Conservation (phyloP, 169 alveolate genomes). For the Plasmodium vinckei region DNA sequence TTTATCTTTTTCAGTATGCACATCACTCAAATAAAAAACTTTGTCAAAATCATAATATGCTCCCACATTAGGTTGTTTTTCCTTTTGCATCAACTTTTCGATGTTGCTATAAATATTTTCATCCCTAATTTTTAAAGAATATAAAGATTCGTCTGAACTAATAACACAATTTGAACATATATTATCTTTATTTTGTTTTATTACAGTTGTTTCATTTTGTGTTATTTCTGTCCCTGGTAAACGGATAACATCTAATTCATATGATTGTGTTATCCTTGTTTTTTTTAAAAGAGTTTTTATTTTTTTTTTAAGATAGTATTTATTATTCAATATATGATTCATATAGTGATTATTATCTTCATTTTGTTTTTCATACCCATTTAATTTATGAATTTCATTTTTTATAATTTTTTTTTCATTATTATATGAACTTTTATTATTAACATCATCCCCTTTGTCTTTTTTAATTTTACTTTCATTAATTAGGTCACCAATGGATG, state of each 20-base stretch:
- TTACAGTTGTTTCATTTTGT: slow-evolving; percentile 10
- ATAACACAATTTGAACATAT: slow-evolving; percentile 6
- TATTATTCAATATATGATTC: slow-evolving; percentile 4
- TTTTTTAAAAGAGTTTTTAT: slow-evolving; percentile 37
- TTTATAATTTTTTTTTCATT: too few species aligned
- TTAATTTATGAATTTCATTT: too few species aligned
- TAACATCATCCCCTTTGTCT: too few species aligned
- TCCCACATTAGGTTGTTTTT: slow-evolving; percentile 8
- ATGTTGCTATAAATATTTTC: background rate
- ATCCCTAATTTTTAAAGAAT: slow-evolving; percentile 26
- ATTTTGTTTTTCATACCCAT: too few species aligned
- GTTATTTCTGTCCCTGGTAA: slow-evolving; percentile 1
- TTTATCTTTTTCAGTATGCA: background rate
- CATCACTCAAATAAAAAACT: background rate
- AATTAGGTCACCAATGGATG: too few species aligned
- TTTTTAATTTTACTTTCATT: too few species aligned
- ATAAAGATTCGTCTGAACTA: slow-evolving; percentile 7
- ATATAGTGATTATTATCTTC: background rate
- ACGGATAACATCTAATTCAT: slow-evolving; percentile 22
- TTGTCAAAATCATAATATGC: slow-evolving; percentile 46
- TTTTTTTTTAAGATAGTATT: slow-evolving; percentile 57
- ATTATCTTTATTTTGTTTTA: too few species aligned
- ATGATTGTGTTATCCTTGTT: background rate
- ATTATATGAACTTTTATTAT: too few species aligned
- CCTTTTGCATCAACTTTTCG: slow-evolving; percentile 2